Conservation (phyloP, 1,139 yeast species). For the Saccharomyces hybrid region DNA sequence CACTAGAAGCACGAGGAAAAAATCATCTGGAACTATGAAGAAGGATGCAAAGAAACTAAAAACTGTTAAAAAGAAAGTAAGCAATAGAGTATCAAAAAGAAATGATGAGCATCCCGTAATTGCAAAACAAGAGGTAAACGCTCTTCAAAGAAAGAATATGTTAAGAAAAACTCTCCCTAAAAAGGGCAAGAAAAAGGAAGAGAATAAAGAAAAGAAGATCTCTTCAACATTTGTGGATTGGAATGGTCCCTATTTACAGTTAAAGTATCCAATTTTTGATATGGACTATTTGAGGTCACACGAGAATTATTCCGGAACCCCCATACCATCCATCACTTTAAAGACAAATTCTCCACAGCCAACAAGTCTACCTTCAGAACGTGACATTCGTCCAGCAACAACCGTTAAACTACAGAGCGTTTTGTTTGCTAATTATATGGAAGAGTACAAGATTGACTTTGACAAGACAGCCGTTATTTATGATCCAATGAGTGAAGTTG, state of each 20-base stretch:
- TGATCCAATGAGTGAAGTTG: constrained; percentile 68
- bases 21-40: not conserved
- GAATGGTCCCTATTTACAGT: constrained; percentile 7
- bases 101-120: not conserved
- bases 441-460: constrained; percentile 27
- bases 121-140: not conserved
- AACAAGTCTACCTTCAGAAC: not conserved
- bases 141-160: not conserved
- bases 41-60: not conserved
- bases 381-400: not conserved
- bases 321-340: constrained; percentile 14
- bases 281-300: constrained; percentile 8
- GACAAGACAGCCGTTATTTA: constrained; percentile 27
- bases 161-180: too few species aligned
- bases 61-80: not conserved
- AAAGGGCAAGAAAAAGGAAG: not conserved
- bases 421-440: constrained; percentile 26
- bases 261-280: constrained; percentile 19
- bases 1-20: not conserved
- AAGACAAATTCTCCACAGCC: constrained; percentile 11
- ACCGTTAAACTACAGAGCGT: constrained; percentile 23
- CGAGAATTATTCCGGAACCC: constrained; percentile 5
- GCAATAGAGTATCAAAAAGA: not conserved
- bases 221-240: constrained; percentile 10
- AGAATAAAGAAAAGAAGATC: not conserved